Conservation (phyloP, 441 rosid genomes). For the Monsonia emarginata region DNA sequence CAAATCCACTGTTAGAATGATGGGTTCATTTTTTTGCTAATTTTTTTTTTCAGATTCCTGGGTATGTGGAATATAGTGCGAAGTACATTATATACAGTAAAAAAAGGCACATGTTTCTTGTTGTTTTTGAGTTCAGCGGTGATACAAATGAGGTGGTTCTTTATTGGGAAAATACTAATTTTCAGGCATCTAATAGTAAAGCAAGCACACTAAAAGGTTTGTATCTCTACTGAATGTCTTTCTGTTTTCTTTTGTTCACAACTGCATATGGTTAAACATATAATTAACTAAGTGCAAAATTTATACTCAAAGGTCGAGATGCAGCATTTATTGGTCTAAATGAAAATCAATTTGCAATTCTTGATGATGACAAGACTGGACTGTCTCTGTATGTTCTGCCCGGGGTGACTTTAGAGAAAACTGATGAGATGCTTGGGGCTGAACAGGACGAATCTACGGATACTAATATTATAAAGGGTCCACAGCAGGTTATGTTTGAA, state of each 20-base stretch:
- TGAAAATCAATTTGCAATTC: slow-evolving; percentile 86
- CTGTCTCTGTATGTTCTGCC: slow-evolving; percentile 65
- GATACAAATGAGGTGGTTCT: slow-evolving; percentile 74
- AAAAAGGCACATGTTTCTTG: slow-evolving; percentile 72
- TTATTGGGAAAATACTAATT: slow-evolving; percentile 79
- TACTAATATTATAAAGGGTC: slow-evolving; percentile 62
- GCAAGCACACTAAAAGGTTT: slow-evolving; percentile 75
- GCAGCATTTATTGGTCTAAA: slow-evolving; percentile 82
- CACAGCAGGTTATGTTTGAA: slow-evolving; percentile 79
- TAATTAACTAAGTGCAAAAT: slow-evolving; percentile 15
- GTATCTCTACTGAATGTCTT: slow-evolving; percentile 17
- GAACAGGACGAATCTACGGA: slow-evolving; percentile 55
- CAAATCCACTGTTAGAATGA: background rate
- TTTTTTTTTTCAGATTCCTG: slow-evolving; percentile 63
- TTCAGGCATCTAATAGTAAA: slow-evolving; percentile 59
- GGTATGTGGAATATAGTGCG: slow-evolving; percentile 67
- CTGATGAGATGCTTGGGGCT: slow-evolving; percentile 53
- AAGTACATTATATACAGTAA: slow-evolving; percentile 63
- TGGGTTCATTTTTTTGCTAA: slow-evolving; percentile 3
- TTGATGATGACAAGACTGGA: slow-evolving; percentile 88
- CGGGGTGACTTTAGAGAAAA: slow-evolving; percentile 55
- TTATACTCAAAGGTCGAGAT: slow-evolving; percentile 58
- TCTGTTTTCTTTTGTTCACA: slow-evolving; percentile 4
- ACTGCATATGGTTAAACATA: slow-evolving; percentile 14
- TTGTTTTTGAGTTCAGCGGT: slow-evolving; percentile 82